These are phyloP conservation scores for Patellaria atrata DNA, from an alignment of 495 filamentous ascomycete species.

Conservation along the genomic window DNA sequence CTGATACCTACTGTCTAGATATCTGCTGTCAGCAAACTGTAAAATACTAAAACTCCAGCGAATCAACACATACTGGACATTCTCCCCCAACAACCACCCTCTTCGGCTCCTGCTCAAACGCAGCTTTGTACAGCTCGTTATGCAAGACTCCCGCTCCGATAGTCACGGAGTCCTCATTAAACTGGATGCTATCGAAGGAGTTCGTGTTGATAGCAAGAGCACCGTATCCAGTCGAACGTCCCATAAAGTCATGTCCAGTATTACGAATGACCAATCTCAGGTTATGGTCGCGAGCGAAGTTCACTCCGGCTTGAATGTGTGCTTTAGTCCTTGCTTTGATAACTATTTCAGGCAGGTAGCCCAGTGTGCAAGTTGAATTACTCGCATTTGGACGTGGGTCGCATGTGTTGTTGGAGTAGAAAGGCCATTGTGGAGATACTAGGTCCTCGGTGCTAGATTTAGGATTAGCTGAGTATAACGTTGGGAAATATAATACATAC, in stretches of 20 bases:
- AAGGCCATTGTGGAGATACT: conserved; percentile 9
- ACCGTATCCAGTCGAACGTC: conserved; percentile 9
- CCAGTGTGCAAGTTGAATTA: conserved; percentile 2
- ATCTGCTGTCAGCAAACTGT: conserved; percentile 1
- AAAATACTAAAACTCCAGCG: no score
- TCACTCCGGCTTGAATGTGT: conserved; percentile 9
- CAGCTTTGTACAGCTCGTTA: conserved; percentile 35
- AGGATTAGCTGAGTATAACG: no score
- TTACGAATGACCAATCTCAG: conserved; percentile 10
- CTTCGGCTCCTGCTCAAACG: conserved; percentile 27
- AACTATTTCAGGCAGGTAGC: conserved; percentile 6
- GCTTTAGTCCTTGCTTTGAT: conserved; percentile 6
- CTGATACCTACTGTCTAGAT: conserved; percentile 9
- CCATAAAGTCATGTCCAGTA: conserved; percentile 13
- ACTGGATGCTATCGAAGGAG: conserved; percentile 7
- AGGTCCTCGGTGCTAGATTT: conserved; percentile 13
- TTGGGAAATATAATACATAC: conserved; percentile 1
- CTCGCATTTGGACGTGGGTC: background rate
- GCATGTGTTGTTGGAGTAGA: conserved; percentile 11
- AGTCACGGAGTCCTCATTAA: conserved; percentile 36
- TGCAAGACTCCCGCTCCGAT: conserved; percentile 44
- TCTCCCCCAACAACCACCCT: conserved; percentile 38
- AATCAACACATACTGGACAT: conserved; percentile 6
- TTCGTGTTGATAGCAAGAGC: conserved; percentile 8
- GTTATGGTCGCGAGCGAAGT: conserved; percentile 8